Evolutionary conservation across 805 yeast species (phyloP), one percentile per base, ranked within the genome.

Genomic region (Teunomyces panamensis): DNA sequence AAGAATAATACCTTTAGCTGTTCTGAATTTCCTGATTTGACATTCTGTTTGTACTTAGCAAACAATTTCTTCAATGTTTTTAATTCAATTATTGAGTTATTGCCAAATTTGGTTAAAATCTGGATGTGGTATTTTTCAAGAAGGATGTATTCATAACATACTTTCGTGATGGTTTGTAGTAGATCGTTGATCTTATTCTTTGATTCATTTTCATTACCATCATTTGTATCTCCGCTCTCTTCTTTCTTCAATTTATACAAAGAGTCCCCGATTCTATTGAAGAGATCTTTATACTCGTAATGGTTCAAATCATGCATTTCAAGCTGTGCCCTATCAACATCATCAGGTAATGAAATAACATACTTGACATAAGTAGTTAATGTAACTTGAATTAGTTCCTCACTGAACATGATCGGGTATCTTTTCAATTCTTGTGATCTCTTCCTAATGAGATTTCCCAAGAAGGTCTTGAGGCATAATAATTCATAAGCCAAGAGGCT

Each of bases 61-160:
- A 62, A 71, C 14, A 72, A 54, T 10, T 45, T 44, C 9, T 48
- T 46, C 2, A 66, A 52, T 9, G 63, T 46, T 29, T 65, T 51
- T 30, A 53, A 42, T 32, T 68, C 72, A 7, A 73, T 54, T 10
- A 69, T 48, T 3, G 62, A 63, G 49, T 70, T 67, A 44, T 59
- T 57, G 51, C 63, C 59, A 32, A 71, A 53, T 49, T 71, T 71
- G 11, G 63, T 49, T 32, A 70, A 53, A 10, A 71, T 65, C 32
- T 73, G 73, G 26, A 73, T 59, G 42, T 58, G 63, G 50, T 73
- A 73, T 43, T 62, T 67, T 42, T 73, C 78, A 46, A 73, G 58
- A 17, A 72, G 53, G 42, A 68, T 60, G 46, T 56, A 73, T 47
- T 73, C 78, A 44, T 65, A 65, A 0, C 73, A 62, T 3, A 67